phyloP scores from a whole-genome alignment of 345 rosid genomes.

The Aurinia saxatilis region DNA sequence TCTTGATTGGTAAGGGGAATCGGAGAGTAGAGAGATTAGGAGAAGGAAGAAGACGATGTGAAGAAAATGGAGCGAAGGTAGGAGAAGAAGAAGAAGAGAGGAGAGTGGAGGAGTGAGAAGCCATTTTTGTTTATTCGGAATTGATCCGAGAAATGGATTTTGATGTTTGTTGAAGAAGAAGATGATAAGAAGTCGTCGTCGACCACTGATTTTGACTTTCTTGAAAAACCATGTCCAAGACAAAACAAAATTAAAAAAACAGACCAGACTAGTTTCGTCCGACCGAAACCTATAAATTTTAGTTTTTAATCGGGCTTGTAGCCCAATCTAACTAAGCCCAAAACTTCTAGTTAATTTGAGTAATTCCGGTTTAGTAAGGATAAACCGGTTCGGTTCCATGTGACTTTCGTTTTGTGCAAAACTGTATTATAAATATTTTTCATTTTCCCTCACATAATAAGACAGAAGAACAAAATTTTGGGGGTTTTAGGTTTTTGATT shows the following conservation, averaged over 20 bases:
- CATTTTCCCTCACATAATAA: too few relatives aligned
- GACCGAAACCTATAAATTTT: background rate
- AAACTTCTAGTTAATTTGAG: too few relatives aligned
- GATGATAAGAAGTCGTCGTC: conserved; percentile 24
- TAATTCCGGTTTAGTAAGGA: background rate
- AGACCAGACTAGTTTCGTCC: background rate
- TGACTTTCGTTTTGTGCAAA: background rate
- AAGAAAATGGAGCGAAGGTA: conserved; percentile 9
- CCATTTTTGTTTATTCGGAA: background rate
- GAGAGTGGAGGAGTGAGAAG: conserved; percentile 25
- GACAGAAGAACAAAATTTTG: too few relatives aligned
- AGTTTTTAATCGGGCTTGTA: background rate
- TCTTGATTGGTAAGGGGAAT: conserved; percentile 8
- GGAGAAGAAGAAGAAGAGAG: conserved; percentile 21
- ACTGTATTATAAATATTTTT: too few relatives aligned
- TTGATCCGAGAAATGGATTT: conserved; percentile 1
- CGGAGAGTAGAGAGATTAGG: conserved; percentile 5
- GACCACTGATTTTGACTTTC: conserved; percentile 19
- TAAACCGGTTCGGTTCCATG: background rate
- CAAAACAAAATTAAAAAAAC: background rate
- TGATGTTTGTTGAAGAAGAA: background rate
- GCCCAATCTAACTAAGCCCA: background rate
- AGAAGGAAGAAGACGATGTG: conserved; percentile 10
- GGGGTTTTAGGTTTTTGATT: background rate
- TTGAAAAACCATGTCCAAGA: background rate